These are phyloP conservation scores for Pleurotus salmoneostramineus DNA, from an alignment of 768 basidiomycete genomes.

Conservation along the genomic window DNA sequence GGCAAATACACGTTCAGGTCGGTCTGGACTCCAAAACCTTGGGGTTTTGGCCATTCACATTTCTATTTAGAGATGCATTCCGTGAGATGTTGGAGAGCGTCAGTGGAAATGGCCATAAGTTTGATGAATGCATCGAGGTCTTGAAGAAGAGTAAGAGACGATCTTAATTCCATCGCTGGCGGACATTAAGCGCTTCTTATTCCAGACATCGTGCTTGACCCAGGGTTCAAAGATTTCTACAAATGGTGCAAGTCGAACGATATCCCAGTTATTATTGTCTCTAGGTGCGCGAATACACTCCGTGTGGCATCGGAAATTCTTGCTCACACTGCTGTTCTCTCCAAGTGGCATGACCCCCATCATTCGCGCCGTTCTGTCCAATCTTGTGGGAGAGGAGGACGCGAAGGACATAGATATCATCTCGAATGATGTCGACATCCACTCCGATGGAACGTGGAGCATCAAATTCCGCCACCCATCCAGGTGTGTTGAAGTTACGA, in stretches of 20 bases:
- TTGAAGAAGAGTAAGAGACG: conserved; percentile 56
- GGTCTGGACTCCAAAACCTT: conserved; percentile 7
- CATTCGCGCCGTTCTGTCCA: conserved; percentile 87
- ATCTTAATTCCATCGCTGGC: not conserved
- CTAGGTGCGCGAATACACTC: conserved; percentile 48
- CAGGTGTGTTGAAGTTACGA: conserved; percentile 44
- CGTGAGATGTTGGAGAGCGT: conserved; percentile 83
- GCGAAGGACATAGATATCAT: conserved; percentile 84
- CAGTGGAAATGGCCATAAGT: conserved; percentile 65
- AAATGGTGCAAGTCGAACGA: conserved; percentile 75
- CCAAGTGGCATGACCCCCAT: conserved; percentile 88
- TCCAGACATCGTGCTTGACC: conserved; percentile 80
- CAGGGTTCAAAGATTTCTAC: conserved; percentile 87
- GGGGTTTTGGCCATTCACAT: not conserved
- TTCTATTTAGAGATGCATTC: conserved; percentile 71
- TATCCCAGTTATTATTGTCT: conserved; percentile 91
- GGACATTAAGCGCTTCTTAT: not conserved
- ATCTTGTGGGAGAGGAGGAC: conserved; percentile 69
- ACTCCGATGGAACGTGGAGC: conserved; percentile 67
- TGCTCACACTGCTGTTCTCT: not conserved
- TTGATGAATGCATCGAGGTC: conserved; percentile 81
- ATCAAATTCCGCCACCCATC: conserved; percentile 89
- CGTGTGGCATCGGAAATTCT: not conserved
- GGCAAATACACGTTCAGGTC: conserved; percentile 71
- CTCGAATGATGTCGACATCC: conserved; percentile 80